Conservation (phyloP, 2,329 filamentous ascomycete species). For the Aspergillus terreus region DNA sequence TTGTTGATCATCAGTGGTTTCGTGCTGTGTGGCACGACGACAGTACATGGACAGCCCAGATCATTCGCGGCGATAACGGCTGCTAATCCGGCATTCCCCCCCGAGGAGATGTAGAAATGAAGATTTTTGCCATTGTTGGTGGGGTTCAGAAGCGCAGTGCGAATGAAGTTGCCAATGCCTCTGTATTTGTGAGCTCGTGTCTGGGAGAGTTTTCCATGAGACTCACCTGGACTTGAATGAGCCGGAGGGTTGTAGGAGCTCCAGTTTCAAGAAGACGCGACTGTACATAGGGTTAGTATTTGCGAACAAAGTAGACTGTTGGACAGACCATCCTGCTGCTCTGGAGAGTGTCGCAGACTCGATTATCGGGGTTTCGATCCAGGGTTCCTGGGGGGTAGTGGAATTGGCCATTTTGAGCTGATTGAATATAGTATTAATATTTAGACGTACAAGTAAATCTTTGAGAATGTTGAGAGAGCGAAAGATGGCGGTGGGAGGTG, state of each 20-base stretch:
- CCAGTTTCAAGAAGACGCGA: slow-evolving; percentile 77
- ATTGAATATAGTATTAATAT: too few species aligned
- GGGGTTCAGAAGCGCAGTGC: slow-evolving; percentile 21
- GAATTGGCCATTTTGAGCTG: background rate
- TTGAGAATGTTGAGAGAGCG: too few species aligned
- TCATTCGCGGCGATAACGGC: slow-evolving; percentile 68
- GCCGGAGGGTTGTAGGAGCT: slow-evolving; percentile 74
- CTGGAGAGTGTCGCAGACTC: slow-evolving; percentile 35
- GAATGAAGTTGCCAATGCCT: slow-evolving; percentile 37
- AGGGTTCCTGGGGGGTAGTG: slow-evolving; percentile 23
- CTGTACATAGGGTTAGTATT: slow-evolving; percentile 28
- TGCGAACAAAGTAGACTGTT: background rate
- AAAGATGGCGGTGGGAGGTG: too few species aligned
- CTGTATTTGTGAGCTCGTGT: slow-evolving; percentile 12
- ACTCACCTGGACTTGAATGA: slow-evolving; percentile 70
- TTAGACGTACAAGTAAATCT: too few species aligned
- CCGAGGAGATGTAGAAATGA: slow-evolving; percentile 74
- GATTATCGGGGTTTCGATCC: slow-evolving; percentile 39
- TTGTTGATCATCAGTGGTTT: slow-evolving; percentile 66
- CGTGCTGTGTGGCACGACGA: slow-evolving; percentile 66
- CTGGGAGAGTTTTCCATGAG: background rate
- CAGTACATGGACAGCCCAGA: slow-evolving; percentile 61
- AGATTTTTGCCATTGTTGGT: slow-evolving; percentile 30
- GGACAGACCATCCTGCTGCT: slow-evolving; percentile 35
- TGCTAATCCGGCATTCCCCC: slow-evolving; percentile 78